A percentile compares a stretch with the other conserved stretches of the same genome.
Conservation (phyloP, 2,329 filamentous ascomycete genomes). For the Leptographium flavum region DNA sequence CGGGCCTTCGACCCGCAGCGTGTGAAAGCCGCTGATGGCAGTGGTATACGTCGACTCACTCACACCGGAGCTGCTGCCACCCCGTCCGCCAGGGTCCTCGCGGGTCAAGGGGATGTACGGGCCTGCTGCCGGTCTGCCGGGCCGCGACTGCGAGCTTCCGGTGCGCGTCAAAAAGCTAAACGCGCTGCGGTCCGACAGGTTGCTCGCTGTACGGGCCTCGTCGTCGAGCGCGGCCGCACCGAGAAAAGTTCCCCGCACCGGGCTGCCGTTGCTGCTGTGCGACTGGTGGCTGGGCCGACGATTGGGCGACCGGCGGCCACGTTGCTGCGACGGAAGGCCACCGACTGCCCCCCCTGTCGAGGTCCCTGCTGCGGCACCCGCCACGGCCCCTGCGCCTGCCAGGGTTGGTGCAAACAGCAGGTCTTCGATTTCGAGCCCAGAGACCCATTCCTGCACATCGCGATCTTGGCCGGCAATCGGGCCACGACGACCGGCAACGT, state of each 20-base stretch:
- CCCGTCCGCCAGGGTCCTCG: slow-evolving; percentile 3
- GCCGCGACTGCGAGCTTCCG: slow-evolving; percentile 19
- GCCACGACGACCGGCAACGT: not conserved
- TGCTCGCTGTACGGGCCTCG: slow-evolving; percentile 40
- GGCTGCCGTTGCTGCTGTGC: slow-evolving; percentile 13
- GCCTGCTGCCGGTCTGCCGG: slow-evolving; percentile 10
- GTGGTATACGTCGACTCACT: slow-evolving; percentile 33
- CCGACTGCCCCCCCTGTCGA: not conserved
- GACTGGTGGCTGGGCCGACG: slow-evolving; percentile 21
- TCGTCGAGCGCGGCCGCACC: slow-evolving; percentile 19
- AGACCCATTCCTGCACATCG: slow-evolving; percentile 44
- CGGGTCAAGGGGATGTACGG: not conserved
- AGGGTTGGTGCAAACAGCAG: slow-evolving; percentile 28
- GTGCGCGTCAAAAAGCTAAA: slow-evolving; percentile 20
- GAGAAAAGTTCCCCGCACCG: slow-evolving; percentile 7
- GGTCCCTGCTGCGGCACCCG: slow-evolving; percentile 1
- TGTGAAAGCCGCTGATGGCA: slow-evolving; percentile 23
- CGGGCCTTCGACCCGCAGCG: slow-evolving; percentile 39
- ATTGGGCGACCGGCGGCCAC: slow-evolving; percentile 24
- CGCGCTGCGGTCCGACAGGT: slow-evolving; percentile 38
- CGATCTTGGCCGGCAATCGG: slow-evolving; percentile 23
- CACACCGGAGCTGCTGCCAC: slow-evolving; percentile 15
- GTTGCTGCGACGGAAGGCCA: slow-evolving; percentile 4
- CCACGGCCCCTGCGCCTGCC: slow-evolving; percentile 3
- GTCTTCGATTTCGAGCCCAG: slow-evolving; percentile 39